Percentiles rank a stretch among this genome's conserved stretches.
Evolutionary conservation across 805 yeast species (phyloP).

Genomic region (Yamadazyma nakazawae): DNA sequence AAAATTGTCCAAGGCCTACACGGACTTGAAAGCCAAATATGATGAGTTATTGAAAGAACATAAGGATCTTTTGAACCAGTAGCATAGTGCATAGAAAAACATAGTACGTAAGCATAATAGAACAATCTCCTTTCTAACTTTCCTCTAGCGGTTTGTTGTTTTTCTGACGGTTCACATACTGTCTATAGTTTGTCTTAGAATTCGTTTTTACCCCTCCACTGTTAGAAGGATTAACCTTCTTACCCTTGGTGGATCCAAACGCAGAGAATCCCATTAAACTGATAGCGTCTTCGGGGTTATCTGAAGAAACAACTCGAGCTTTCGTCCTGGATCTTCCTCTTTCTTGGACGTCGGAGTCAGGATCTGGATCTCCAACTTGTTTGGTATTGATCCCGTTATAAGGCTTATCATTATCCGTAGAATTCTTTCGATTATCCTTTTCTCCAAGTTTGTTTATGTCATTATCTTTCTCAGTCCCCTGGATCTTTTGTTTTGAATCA

Average conservation of each 20-base stretch:
- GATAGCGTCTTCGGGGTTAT: constrained; percentile 30
- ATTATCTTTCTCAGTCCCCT: background rate
- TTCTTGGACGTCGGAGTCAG: constrained; percentile 11
- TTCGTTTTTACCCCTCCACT: constrained; percentile 42
- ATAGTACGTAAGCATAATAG: constrained; percentile 21
- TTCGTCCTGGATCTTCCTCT: constrained; percentile 21
- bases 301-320: constrained; percentile 15
- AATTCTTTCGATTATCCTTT: background rate
- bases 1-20: constrained; percentile 56
- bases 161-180: constrained; percentile 29
- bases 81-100: background rate
- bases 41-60: constrained; percentile 56
- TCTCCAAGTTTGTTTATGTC: background rate
- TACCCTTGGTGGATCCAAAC: constrained; percentile 53
- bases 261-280: constrained; percentile 57
- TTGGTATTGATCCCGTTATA: background rate
- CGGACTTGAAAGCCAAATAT: constrained; percentile 55
- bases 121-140: constrained; percentile 45
- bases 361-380: constrained; percentile 14
- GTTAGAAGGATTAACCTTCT: constrained; percentile 49
- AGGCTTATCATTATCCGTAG: background rate
- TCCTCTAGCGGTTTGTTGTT: constrained; percentile 51
- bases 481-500: background rate
- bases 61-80: constrained; percentile 20
- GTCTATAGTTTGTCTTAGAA: constrained; percentile 48